A percentile compares a stretch with the other conserved stretches of the same genome.
phyloP scores from a whole-genome alignment of 331 rosid genomes.

The Malus hybrid region DNA sequence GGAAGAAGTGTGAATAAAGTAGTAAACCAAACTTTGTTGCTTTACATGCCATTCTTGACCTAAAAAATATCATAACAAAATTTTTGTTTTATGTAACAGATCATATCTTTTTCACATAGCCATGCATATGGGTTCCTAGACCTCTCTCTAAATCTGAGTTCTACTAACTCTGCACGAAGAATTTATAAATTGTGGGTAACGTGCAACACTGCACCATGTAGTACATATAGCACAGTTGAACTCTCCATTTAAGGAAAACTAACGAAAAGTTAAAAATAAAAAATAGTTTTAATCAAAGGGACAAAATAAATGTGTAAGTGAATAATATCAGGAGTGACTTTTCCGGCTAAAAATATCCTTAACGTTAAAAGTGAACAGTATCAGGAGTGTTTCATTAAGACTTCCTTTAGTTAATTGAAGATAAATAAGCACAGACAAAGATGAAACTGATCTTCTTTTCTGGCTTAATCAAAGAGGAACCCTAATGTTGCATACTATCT shows the following conservation, averaged over 20 bases:
- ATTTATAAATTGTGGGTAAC: not conserved
- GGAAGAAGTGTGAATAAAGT: not conserved
- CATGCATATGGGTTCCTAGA: not conserved
- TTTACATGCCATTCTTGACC: not conserved
- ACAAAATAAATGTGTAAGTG: too few species aligned
- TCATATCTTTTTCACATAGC: not conserved
- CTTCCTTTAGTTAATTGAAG: too few species aligned
- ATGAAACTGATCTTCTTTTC: not conserved
- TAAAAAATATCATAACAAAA: not conserved
- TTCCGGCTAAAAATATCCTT: rapidly evolving
- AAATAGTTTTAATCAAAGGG: too few species aligned
- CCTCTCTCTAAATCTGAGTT: not conserved
- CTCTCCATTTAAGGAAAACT: not conserved
- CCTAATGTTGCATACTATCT: not conserved
- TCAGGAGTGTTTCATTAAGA: too few species aligned
- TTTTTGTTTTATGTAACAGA: not conserved
- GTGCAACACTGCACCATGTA: not conserved
- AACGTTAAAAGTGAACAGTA: too few species aligned
- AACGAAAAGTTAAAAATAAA: too few species aligned
- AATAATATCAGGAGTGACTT: too few species aligned
- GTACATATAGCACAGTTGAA: not conserved
- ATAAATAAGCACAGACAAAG: not conserved
- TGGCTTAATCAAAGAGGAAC: not conserved
- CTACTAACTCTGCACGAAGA: conserved; percentile 8
- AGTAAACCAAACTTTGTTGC: not conserved